A percentile compares a stretch with the other conserved stretches of the same genome.
Evolutionary conservation across 2,329 filamentous ascomycete genomes (phyloP).

Genomic region (Hymenoscyphus albidus): DNA sequence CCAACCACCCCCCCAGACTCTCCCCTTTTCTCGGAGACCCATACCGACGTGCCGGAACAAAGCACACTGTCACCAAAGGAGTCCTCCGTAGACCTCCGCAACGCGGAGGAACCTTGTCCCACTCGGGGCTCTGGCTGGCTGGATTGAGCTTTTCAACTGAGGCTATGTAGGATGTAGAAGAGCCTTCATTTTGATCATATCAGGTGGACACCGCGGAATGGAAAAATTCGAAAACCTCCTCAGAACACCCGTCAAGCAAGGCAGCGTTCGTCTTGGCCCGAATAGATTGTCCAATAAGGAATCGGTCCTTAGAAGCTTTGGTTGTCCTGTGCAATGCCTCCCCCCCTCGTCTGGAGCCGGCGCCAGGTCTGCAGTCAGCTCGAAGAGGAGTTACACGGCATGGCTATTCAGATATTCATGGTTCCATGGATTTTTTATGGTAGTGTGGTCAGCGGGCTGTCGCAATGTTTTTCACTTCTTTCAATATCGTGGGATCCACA

Average conservation of each 20-base stretch:
- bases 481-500: slow-evolving; percentile 1
- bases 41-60: slow-evolving; percentile 24
- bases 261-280: background rate
- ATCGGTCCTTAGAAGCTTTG: background rate
- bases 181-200: slow-evolving; percentile 3
- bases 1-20: background rate
- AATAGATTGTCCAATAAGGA: slow-evolving; percentile 1
- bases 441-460: background rate
- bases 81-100: background rate
- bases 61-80: slow-evolving; percentile 9
- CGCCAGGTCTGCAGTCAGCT: slow-evolving; percentile 1
- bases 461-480: background rate
- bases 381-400: slow-evolving; percentile 4
- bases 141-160: slow-evolving; percentile 7
- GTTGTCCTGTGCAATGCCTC: background rate
- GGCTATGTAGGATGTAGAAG: slow-evolving; percentile 9
- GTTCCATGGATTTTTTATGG: background rate
- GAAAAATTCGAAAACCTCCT: background rate
- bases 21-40: slow-evolving; percentile 18
- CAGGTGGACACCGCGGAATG: slow-evolving; percentile 5
- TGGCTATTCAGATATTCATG: background rate
- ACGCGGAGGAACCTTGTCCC: slow-evolving; percentile 12
- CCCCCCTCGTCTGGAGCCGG: background rate
- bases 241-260: background rate
- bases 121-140: slow-evolving; percentile 14